Percentiles rank a stretch among this genome's conserved stretches.
phyloP scores from a whole-genome alignment of 2,329 filamentous ascomycete species.

The Sporothrix brunneoviolacea region DNA sequence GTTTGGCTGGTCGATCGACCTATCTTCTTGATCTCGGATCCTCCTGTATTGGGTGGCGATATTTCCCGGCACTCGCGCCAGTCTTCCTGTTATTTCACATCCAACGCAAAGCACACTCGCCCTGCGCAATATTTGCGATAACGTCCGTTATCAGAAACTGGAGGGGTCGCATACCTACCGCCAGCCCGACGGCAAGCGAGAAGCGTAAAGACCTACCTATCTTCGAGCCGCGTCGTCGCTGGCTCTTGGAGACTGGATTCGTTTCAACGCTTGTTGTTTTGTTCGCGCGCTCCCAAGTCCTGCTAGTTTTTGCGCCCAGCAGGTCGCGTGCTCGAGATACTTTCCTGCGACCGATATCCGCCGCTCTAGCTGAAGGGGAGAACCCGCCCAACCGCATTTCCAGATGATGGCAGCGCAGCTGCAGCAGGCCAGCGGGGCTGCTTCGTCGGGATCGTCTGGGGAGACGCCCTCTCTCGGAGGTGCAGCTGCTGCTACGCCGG shows the following conservation, averaged over 20 bases:
- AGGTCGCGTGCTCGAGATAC: background rate
- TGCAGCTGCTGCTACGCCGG: background rate
- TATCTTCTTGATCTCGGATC: too few relatives aligned
- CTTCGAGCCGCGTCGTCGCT: background rate
- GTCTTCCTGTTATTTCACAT: too few relatives aligned
- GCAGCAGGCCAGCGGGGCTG: slow-evolving; percentile 19
- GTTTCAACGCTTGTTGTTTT: too few relatives aligned
- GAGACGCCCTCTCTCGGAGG: slow-evolving; percentile 12
- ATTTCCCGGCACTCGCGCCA: too few relatives aligned
- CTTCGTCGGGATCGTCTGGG: slow-evolving; percentile 8
- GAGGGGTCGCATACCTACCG: slow-evolving; percentile 2
- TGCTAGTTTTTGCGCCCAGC: background rate
- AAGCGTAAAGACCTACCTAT: background rate
- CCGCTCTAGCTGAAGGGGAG: background rate
- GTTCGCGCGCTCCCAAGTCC: too few relatives aligned
- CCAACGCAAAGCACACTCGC: too few relatives aligned
- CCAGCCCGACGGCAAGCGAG: slow-evolving; percentile 5
- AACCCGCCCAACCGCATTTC: background rate
- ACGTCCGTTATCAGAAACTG: background rate
- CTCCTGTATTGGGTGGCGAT: too few relatives aligned
- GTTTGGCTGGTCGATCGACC: too few relatives aligned
- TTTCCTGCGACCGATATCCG: background rate
- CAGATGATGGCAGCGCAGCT: slow-evolving; percentile 22
- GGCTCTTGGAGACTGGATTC: background rate
- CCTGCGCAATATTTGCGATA: background rate